phyloP scores from a whole-genome alignment of 495 filamentous ascomycete genomes.

The Hyphodiscus hymeniophilus region DNA sequence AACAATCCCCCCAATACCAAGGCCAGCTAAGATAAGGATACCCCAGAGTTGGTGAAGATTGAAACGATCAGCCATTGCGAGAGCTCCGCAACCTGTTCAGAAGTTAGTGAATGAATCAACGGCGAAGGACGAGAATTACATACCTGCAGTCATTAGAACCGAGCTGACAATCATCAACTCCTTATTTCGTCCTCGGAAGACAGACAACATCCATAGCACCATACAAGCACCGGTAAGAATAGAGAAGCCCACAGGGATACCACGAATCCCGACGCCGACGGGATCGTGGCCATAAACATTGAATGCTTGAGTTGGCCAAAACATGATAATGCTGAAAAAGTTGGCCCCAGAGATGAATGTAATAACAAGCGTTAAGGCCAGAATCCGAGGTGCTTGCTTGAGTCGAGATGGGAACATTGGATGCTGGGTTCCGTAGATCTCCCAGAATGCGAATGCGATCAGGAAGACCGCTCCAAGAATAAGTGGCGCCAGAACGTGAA shows the following conservation, averaged over 20 bases:
- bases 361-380: constrained; percentile 59
- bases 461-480: constrained; percentile 47
- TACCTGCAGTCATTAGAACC: constrained; percentile 56
- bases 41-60: constrained; percentile 55
- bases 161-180: constrained; percentile 55
- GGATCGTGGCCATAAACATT: constrained; percentile 71
- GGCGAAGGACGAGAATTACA: background rate
- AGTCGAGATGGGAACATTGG: constrained; percentile 61
- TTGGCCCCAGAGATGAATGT: constrained; percentile 71
- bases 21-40: constrained; percentile 53
- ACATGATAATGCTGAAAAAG: constrained; percentile 67
- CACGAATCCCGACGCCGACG: constrained; percentile 56
- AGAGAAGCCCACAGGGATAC: constrained; percentile 59
- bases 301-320: constrained; percentile 70
- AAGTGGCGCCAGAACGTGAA: constrained; percentile 54
- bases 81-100: constrained; percentile 50
- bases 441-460: constrained; percentile 51
- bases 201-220: constrained; percentile 52
- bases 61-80: constrained; percentile 46
- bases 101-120: background rate
- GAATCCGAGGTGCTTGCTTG: constrained; percentile 55
- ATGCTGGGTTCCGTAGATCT: constrained; percentile 48
- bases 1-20: constrained; percentile 71
- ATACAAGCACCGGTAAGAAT: constrained; percentile 56
- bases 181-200: constrained; percentile 53